Evolutionary conservation across 352 stramenopile species (phyloP).

Genomic region (Phytopythium helicoides): DNA sequence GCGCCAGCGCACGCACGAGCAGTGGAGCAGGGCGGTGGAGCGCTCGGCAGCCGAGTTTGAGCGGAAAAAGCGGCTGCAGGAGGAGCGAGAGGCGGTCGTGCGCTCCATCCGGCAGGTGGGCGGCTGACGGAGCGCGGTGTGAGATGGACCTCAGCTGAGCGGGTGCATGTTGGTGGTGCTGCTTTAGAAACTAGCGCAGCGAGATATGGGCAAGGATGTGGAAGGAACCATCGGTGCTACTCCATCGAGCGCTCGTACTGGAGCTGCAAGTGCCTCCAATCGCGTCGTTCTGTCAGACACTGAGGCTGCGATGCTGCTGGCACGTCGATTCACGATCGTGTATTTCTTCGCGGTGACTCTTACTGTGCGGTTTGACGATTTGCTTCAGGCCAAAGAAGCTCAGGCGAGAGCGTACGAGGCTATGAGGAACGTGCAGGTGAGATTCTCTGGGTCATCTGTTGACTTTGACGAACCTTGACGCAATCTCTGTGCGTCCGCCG

Average conservation of each 20-base stretch:
- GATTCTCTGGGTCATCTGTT: no score
- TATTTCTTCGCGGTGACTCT: conserved; percentile 1
- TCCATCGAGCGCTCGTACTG: no score
- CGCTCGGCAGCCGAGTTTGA: conserved; percentile 36
- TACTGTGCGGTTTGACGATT: neutral
- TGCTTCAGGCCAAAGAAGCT: conserved; percentile 18
- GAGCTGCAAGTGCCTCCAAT: no score
- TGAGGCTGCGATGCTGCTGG: conserved; percentile 15
- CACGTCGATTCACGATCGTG: neutral
- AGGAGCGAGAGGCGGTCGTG: conserved; percentile 45
- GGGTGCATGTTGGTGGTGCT: no score
- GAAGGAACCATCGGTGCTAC: no score
- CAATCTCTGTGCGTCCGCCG: no score
- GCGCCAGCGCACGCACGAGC: conserved; percentile 48
- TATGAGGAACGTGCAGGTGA: conserved; percentile 21
- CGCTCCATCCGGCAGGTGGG: conserved; percentile 54
- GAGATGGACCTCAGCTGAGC: no score
- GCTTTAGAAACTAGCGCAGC: no score
- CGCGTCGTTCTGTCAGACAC: conserved; percentile 2
- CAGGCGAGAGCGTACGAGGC: conserved; percentile 24
- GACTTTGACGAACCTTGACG: no score
- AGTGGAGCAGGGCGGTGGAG: conserved; percentile 46
- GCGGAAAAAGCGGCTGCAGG: conserved; percentile 47
- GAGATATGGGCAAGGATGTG: no score
- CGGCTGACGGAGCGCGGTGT: neutral